Evolutionary conservation across 2,329 filamentous ascomycete genomes (phyloP), one percentile per base, ranked within the genome.

Genomic region (Coniochaeta prunicola): DNA sequence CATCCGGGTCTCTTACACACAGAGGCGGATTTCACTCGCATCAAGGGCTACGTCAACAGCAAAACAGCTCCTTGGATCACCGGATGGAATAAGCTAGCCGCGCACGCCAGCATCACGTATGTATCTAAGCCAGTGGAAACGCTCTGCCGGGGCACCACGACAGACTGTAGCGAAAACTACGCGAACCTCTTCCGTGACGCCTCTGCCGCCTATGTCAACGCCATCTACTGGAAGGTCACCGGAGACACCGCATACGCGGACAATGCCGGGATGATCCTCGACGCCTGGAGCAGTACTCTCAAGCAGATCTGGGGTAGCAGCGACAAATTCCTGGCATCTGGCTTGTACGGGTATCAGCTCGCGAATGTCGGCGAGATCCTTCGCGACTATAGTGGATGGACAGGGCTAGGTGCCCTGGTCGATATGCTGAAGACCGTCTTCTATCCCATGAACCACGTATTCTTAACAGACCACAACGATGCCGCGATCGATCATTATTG

Each of bases 331-430:
- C 68, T 76, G 7, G 72, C 71, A 0, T 62, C 70, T 0, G 73
- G 73, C 0, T 58, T 75, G 2, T 73, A 76, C 53, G 73, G 73
- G 0, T 79, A 75, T 59, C 66, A 75, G 58, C 64, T 75, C 19
- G 73, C 73, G 21, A 76, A 75, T 54, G 72, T 69, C 0, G 73
- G 69, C 3, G 74, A 76, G 59, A 64, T 75, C 17, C 65, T 75
- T 57, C 64, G 70, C 1, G 56, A 36, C 10, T 66, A 74, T 45
- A 30, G 55, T 3, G 66, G 64, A n/a, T 75, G 70, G 71, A 53
- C 64, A 2, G 42, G 42, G 24, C 57, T 68, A 5, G 56, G 60
- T 3, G 59, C 61, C 4, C 64, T 68, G 17, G 58, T 56, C 8
- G 61, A 58, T 6, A 71, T 72, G 69, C 59, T 74, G 53, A 57